phyloP scores from a whole-genome alignment of 768 basidiomycete genomes.

The Agrocybe praecox region DNA sequence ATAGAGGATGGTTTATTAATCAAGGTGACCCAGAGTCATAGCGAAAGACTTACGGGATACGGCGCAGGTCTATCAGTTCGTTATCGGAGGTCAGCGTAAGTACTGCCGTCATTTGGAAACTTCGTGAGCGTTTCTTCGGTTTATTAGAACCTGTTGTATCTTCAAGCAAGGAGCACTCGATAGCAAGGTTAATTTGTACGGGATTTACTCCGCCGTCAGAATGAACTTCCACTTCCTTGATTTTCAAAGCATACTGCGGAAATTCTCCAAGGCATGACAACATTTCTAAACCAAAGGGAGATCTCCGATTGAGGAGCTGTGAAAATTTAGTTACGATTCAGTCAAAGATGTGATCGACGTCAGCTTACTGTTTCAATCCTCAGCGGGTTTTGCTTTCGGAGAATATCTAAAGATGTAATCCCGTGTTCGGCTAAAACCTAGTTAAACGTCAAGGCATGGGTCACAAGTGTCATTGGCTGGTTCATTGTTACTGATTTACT shows the following conservation, averaged over 20 bases:
- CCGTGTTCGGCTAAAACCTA: conserved; percentile 79
- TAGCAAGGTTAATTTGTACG: conserved; percentile 56
- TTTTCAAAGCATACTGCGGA: conserved; percentile 60
- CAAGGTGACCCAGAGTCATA: not conserved
- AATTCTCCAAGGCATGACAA: conserved; percentile 61
- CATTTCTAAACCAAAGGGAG: conserved; percentile 76
- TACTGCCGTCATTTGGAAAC: conserved; percentile 66
- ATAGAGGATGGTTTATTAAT: conserved; percentile 1
- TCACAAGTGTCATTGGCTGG: not conserved
- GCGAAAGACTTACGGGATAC: conserved; percentile 59
- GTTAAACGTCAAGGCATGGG: not conserved
- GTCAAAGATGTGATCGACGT: not conserved
- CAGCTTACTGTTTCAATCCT: conserved; percentile 62
- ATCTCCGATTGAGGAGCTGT: conserved; percentile 72
- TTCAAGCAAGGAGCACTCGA: conserved; percentile 58
- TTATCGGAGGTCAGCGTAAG: conserved; percentile 77
- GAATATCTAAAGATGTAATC: conserved; percentile 58
- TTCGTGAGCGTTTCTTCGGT: conserved; percentile 41
- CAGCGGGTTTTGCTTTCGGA: conserved; percentile 58
- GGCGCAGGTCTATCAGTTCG: conserved; percentile 76
- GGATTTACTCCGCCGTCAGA: conserved; percentile 50
- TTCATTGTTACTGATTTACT: conserved; percentile 13
- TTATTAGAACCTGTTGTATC: conserved; percentile 28
- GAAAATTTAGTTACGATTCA: not conserved
- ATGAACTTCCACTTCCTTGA: conserved; percentile 48